phyloP scores from a whole-genome alignment of 352 stramenopile genomes.

The Phytopythium cucurbitacearum region DNA sequence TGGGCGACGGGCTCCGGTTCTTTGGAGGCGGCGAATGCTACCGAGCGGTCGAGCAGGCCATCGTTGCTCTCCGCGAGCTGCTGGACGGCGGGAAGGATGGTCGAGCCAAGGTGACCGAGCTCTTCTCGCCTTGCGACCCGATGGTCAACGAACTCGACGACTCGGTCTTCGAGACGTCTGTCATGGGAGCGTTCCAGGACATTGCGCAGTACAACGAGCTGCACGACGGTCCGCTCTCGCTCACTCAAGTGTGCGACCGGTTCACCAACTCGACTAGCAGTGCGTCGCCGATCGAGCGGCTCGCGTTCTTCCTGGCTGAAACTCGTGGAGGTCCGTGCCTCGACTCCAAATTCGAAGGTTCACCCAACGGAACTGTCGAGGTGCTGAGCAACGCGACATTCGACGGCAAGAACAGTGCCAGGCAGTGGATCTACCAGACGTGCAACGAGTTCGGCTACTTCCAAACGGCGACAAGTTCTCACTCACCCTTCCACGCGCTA shows the following conservation, averaged over 20 bases:
- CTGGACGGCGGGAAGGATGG: conserved; percentile 47
- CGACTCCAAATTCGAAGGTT: conserved; percentile 79
- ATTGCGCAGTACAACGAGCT: conserved; percentile 75
- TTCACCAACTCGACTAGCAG: conserved; percentile 30
- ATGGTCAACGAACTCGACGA: conserved; percentile 80
- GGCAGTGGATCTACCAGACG: conserved; percentile 86
- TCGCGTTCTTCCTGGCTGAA: conserved; percentile 55
- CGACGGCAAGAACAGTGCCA: conserved; percentile 60
- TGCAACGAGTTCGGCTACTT: conserved; percentile 91
- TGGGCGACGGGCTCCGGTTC: conserved; percentile 68
- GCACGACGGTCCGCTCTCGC: conserved; percentile 37
- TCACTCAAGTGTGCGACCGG: conserved; percentile 59
- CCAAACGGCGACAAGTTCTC: conserved; percentile 57
- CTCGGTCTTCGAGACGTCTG: conserved; percentile 68
- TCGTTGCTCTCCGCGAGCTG: conserved; percentile 43
- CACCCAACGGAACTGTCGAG: conserved; percentile 58
- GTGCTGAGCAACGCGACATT: conserved; percentile 56
- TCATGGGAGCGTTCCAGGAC: conserved; percentile 78
- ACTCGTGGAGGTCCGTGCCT: conserved; percentile 53
- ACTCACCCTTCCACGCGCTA: conserved; percentile 64
- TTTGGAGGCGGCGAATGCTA: conserved; percentile 85
- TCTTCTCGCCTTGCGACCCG: conserved; percentile 65
- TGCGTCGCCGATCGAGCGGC: conserved; percentile 23
- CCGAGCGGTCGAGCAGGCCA: conserved; percentile 57
- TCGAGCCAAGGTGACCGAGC: conserved; percentile 32